These are phyloP conservation scores for Gyromitra esculenta DNA, from an alignment of 2,329 filamentous ascomycete genomes.

Conservation along the genomic window DNA sequence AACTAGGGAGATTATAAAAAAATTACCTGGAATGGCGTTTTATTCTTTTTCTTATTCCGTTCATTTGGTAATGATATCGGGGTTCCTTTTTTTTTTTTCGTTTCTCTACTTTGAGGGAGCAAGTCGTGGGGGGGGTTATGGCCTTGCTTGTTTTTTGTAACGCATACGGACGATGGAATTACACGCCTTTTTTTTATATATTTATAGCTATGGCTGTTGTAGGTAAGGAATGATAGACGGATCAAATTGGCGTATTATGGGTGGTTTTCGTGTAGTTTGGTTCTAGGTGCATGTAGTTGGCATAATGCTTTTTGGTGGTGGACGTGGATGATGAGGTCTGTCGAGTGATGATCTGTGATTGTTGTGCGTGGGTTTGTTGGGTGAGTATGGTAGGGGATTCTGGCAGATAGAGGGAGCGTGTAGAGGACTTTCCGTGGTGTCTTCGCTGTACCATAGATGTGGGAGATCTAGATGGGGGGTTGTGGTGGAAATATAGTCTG, in stretches of 20 bases:
- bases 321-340: not conserved
- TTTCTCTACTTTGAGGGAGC: not conserved
- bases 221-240: slow-evolving; percentile 24
- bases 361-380: too few species aligned
- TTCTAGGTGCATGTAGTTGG: not conserved
- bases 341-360: not conserved
- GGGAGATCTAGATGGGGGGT: too few species aligned
- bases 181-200: not conserved
- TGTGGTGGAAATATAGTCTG: too few species aligned
- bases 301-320: not conserved
- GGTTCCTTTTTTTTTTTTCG: not conserved
- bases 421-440: too few species aligned
- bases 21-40: slow-evolving; percentile 49
- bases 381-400: too few species aligned
- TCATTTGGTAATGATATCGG: slow-evolving; percentile 40
- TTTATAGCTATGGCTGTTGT: not conserved
- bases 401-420: too few species aligned
- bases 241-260: not conserved
- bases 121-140: too few species aligned
- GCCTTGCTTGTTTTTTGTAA: slow-evolving; percentile 11
- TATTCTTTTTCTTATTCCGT: slow-evolving; percentile 4
- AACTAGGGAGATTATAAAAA: slow-evolving; percentile 26
- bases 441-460: too few species aligned
- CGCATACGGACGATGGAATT: slow-evolving; percentile 27
- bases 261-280: not conserved